A percentile compares a stretch with the other conserved stretches of the same genome.
phyloP scores from a whole-genome alignment of 129 eudicot species.

The Flaveria robusta region DNA sequence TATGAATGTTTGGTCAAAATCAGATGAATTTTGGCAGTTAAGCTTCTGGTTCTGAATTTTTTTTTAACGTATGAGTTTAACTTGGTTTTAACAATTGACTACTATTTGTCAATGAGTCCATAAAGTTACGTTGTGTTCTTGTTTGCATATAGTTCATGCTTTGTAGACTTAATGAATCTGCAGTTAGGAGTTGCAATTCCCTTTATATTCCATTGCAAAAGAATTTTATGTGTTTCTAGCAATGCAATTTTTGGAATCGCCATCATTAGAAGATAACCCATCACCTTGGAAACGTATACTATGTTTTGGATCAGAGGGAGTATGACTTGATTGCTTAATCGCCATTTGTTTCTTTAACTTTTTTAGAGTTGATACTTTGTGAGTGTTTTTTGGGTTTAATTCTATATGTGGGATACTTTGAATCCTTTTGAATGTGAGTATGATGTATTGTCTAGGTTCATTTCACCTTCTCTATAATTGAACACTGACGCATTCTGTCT shows the following conservation, averaged over 20 bases:
- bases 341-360: neutral
- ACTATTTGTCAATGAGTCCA: neutral
- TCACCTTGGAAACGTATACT: constrained; percentile 16
- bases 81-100: neutral
- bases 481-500: constrained; percentile 7
- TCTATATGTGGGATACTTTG: constrained; percentile 6
- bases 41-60: no score
- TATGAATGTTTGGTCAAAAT: constrained; percentile 19
- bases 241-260: neutral
- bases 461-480: neutral
- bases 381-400: neutral
- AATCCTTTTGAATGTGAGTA: constrained; percentile 12
- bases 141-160: constrained; percentile 14
- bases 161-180: constrained; percentile 6
- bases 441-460: constrained; percentile 32
- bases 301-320: neutral
- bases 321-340: constrained; percentile 1
- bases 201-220: neutral
- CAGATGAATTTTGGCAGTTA: no score
- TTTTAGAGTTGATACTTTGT: neutral
- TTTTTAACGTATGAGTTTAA: no score
- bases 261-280: neutral
- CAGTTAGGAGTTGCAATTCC: neutral
- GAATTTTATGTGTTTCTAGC: neutral
- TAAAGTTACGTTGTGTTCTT: neutral